phyloP scores from a whole-genome alignment of 148 eudicot species.

The Hydrangea macrophylla region DNA sequence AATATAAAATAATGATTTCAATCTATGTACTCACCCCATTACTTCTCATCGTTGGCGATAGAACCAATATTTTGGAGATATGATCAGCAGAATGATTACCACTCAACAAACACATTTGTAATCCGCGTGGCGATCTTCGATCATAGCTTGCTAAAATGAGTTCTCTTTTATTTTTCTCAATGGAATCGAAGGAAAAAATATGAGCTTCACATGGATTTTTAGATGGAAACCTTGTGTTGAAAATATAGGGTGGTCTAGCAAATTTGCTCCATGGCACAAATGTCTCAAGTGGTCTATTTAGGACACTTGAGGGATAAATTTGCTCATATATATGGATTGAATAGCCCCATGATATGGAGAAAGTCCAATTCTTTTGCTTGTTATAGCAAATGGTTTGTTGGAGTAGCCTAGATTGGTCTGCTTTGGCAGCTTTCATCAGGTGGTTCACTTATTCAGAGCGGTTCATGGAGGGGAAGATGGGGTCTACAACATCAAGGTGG shows the following conservation, averaged over 20 bases:
- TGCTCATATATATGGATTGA: slow-evolving; percentile 33
- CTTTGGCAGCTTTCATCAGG: slow-evolving; percentile 39
- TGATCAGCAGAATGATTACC: slow-evolving; percentile 11
- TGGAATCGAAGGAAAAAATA: slow-evolving; percentile 34
- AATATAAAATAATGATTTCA: neutral
- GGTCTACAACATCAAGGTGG: slow-evolving; percentile 42
- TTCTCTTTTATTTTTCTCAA: slow-evolving; percentile 2
- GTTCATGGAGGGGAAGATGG: slow-evolving; percentile 44
- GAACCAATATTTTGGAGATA: slow-evolving; percentile 27
- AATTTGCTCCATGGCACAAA: slow-evolving; percentile 30
- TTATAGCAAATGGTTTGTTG: slow-evolving; percentile 50
- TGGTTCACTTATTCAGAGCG: slow-evolving; percentile 36
- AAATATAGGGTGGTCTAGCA: slow-evolving; percentile 26
- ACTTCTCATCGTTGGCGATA: slow-evolving; percentile 33
- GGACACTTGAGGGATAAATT: slow-evolving; percentile 23
- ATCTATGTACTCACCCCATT: slow-evolving; percentile 30
- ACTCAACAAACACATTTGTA: slow-evolving; percentile 15
- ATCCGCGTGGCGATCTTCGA: slow-evolving; percentile 8
- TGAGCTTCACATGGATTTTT: slow-evolving; percentile 37
- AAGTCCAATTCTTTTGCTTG: slow-evolving; percentile 28
- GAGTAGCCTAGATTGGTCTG: slow-evolving; percentile 29
- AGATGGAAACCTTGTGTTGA: slow-evolving; percentile 27
- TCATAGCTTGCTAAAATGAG: slow-evolving; percentile 28
- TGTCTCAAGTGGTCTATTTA: slow-evolving; percentile 39
- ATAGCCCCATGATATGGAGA: slow-evolving; percentile 48